phyloP scores from a whole-genome alignment of 2,329 filamentous ascomycete species.

The Coleophoma cylindrospora region DNA sequence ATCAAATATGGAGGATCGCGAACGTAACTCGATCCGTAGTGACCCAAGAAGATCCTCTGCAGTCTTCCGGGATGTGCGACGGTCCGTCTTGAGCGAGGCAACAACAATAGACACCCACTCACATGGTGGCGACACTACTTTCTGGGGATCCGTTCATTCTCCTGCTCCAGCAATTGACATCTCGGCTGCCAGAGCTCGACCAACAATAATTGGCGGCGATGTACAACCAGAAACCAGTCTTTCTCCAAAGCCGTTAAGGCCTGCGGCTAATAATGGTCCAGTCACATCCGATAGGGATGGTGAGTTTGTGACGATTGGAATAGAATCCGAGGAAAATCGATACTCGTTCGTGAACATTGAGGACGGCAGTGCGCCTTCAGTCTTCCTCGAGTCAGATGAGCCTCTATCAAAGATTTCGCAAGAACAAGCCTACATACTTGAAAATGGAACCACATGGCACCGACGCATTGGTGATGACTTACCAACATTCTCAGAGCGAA shows the following conservation, averaged over 20 bases:
- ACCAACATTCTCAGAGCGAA: conserved; percentile 53
- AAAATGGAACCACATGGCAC: conserved; percentile 37
- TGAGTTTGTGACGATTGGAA: conserved; percentile 39
- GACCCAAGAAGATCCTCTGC: conserved; percentile 5
- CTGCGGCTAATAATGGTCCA: conserved; percentile 9
- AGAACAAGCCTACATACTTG: conserved; percentile 8
- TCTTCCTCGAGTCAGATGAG: conserved; percentile 9
- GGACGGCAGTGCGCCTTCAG: conserved; percentile 19
- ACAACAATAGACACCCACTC: conserved; percentile 18
- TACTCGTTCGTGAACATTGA: conserved; percentile 16
- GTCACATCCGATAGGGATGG: conserved; percentile 12
- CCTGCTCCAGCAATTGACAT: conserved; percentile 40
- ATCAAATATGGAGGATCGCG: conserved; percentile 8
- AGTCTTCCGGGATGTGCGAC: conserved; percentile 26
- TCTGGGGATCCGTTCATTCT: conserved; percentile 47
- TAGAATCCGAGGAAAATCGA: conserved; percentile 30
- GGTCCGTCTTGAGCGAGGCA: conserved; percentile 27
- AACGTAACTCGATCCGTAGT: conserved; percentile 5
- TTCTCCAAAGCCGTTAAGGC: conserved; percentile 1
- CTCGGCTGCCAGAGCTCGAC: conserved; percentile 33
- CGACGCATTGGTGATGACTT: conserved; percentile 52
- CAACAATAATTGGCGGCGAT: conserved; percentile 31
- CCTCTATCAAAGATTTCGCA: not conserved
- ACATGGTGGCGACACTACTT: conserved; percentile 36
- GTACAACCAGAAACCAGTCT: not conserved